Percentiles rank a stretch among this genome's conserved stretches.
phyloP scores from a whole-genome alignment of 2,329 filamentous ascomycete genomes.

The Aspergillus pseudotamarii region DNA sequence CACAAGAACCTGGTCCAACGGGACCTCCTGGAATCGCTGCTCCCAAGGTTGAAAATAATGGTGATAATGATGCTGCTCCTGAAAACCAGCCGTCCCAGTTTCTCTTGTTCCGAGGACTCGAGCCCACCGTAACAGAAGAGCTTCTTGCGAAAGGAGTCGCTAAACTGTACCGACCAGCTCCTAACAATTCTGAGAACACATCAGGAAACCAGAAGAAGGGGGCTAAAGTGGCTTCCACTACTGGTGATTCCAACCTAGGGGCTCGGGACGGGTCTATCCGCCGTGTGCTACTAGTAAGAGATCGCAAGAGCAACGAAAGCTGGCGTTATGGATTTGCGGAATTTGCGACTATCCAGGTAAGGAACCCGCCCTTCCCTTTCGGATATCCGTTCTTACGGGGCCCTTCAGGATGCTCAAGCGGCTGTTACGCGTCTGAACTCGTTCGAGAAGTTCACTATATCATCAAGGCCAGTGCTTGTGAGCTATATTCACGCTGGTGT shows the following conservation, averaged over 20 bases:
- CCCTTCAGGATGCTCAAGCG: slow-evolving; percentile 65
- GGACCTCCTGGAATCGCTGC: slow-evolving; percentile 42
- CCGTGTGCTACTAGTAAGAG: slow-evolving; percentile 75
- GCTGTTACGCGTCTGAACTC: slow-evolving; percentile 73
- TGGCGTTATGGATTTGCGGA: slow-evolving; percentile 85
- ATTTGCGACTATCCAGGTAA: slow-evolving; percentile 69
- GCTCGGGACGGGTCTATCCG: slow-evolving; percentile 74
- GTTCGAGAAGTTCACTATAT: slow-evolving; percentile 75
- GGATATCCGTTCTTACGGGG: not conserved
- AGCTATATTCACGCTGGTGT: slow-evolving; percentile 83
- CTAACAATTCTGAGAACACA: slow-evolving; percentile 37
- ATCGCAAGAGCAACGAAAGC: slow-evolving; percentile 70
- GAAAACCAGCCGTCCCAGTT: slow-evolving; percentile 71
- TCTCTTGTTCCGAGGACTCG: slow-evolving; percentile 71
- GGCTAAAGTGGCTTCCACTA: slow-evolving; percentile 58
- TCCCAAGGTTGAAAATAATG: slow-evolving; percentile 52
- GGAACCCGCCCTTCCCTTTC: not conserved
- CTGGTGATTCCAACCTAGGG: slow-evolving; percentile 64
- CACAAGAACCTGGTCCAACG: slow-evolving; percentile 30
- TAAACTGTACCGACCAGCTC: slow-evolving; percentile 67
- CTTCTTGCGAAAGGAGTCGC: slow-evolving; percentile 72
- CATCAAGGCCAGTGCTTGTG: slow-evolving; percentile 69
- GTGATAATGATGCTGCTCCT: slow-evolving; percentile 58
- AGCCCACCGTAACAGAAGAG: slow-evolving; percentile 71
- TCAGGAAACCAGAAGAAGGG: slow-evolving; percentile 47